Evolutionary conservation across 257 asterid genomes (phyloP).

Genomic region (Echium plantagineum): DNA sequence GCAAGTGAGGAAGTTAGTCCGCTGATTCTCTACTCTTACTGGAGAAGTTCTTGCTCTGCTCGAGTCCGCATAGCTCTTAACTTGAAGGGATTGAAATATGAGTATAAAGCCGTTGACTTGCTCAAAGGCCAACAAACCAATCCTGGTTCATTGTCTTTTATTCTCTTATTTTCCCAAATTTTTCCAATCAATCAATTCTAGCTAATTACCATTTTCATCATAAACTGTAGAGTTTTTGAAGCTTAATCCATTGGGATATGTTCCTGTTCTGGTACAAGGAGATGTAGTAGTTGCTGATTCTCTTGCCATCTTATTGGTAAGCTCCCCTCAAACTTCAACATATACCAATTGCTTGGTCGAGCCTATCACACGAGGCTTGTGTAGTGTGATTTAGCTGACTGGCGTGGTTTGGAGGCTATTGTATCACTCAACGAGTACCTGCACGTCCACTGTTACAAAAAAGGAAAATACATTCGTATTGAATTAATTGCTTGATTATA

Average conservation of each 20-base stretch:
- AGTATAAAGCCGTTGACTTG: slow-evolving; percentile 60
- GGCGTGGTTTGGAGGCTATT: too few species aligned
- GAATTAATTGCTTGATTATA: too few species aligned
- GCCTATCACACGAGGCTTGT: too few species aligned
- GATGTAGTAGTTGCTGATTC: slow-evolving; percentile 64
- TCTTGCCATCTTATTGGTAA: slow-evolving; percentile 69
- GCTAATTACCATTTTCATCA: neutral
- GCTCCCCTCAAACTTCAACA: slow-evolving; percentile 14
- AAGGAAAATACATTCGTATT: too few species aligned
- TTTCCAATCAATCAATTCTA: neutral
- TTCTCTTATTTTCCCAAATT: too few species aligned
- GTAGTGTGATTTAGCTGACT: too few species aligned
- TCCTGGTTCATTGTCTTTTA: too few species aligned
- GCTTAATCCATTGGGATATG: slow-evolving; percentile 78
- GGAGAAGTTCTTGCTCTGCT: slow-evolving; percentile 78
- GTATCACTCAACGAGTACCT: too few species aligned
- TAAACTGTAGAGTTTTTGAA: slow-evolving; percentile 52
- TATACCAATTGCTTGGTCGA: too few species aligned
- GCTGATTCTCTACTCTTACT: slow-evolving; percentile 62
- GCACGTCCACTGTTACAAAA: too few species aligned
- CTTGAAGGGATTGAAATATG: slow-evolving; percentile 70
- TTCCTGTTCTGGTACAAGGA: slow-evolving; percentile 72
- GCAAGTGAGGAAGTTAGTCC: neutral
- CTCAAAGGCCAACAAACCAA: slow-evolving; percentile 59
- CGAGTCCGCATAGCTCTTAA: slow-evolving; percentile 77